A percentile compares a stretch with the other conserved stretches of the same genome.
These are phyloP conservation scores for Pleurozium schreberi DNA, from an alignment of 225 moss, liverwort and hornwort genomes.

Conservation along the genomic window DNA sequence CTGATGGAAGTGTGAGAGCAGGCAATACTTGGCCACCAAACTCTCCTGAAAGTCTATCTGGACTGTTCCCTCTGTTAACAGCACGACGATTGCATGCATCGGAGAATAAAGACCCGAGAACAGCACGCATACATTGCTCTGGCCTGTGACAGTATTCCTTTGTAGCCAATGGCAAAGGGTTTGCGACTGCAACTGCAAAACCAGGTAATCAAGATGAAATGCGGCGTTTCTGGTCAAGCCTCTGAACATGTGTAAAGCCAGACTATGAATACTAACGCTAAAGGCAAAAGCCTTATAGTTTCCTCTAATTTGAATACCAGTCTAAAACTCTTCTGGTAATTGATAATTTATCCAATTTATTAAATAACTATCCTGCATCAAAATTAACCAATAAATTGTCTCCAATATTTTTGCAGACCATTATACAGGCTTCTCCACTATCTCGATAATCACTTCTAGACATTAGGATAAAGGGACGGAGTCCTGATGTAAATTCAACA, in stretches of 20 bases:
- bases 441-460: neutral
- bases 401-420: neutral
- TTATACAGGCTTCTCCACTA: neutral
- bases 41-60: conserved; percentile 58
- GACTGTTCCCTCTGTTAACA: conserved; percentile 47
- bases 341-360: neutral
- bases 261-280: conserved; percentile 9
- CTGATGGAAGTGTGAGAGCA: conserved; percentile 40
- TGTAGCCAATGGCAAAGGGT: conserved; percentile 91
- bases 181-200: conserved; percentile 74
- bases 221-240: conserved; percentile 33
- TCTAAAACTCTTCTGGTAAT: neutral
- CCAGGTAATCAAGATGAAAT: conserved; percentile 47
- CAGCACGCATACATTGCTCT: conserved; percentile 91
- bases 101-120: conserved; percentile 82
- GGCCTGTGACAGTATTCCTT: conserved; percentile 91
- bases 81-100: conserved; percentile 71
- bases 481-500: neutral
- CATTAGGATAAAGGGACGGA: neutral
- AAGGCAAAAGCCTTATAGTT: neutral
- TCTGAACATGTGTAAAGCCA: conserved; percentile 25
- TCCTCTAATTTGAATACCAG: neutral
- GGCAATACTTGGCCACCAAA: conserved; percentile 46
- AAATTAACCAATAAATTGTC: neutral
- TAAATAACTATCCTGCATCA: neutral